Base-by-base conservation (phyloP, 129 eudicot species). In the Kitagawia praeruptora region DNA sequence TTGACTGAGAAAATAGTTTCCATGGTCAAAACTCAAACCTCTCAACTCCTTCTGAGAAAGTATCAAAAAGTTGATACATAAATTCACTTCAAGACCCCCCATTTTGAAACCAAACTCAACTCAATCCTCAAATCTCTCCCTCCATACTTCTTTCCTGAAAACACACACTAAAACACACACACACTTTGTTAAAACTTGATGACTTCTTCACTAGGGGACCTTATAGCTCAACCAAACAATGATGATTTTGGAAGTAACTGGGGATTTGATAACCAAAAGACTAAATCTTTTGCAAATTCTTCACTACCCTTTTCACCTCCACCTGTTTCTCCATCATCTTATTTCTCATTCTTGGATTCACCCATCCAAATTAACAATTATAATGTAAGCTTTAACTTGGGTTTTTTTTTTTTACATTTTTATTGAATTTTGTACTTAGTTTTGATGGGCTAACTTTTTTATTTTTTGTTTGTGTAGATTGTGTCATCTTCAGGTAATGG, bases 401-500 rank as follows among this genome's bases (percentile, higher is more conserved):
- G 1, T 40, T 40, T 3, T 40, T 47, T 4, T 14, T 14, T n/a
- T 14, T 71, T 15, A 4, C n/a, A 71, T 19, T 4, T 8, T 48
- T 48, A 31, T 47, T 8, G 19, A 75, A 75, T 44, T 12, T n/a
- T 83, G 31, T 31, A 25, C 28, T 16, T 16, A 28, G 19, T n/a
- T n/a, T 70, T 70, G 6, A 38, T 42, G 53, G 56, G 75, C 72
- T 77, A 40, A 79, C 44, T 18, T 44, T 47, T 11, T 58, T 41
- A 0, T 18, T 5, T 78, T 10, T 7, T 66, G 38, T 67, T 70
- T 49, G 44, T 82, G 82, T 47, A 83, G 89, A 78, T 72, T 78
- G 75, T 79, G 75, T 78, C 89, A 79, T 81, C 91, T 81, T 85
- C 87, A 31, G 85, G 82, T 13, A 84, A 78, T 7, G 92, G 89